These are phyloP conservation scores for Chaetothyriales sp. DNA, from an alignment of 2,329 filamentous ascomycete species.

Conservation along the genomic window DNA sequence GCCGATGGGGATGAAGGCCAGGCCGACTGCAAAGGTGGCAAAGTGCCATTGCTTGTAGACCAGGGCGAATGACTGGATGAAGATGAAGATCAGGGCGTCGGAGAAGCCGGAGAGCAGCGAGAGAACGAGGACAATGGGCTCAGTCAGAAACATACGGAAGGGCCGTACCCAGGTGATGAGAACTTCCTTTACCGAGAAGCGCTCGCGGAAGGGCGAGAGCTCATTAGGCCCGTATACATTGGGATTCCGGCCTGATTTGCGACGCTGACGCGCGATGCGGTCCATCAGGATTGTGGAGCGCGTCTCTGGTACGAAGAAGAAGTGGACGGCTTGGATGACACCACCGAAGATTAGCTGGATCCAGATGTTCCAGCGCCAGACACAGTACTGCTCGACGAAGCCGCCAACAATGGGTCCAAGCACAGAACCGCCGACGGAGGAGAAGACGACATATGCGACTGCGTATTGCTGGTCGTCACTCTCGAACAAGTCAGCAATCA, in stretches of 20 bases:
- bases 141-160: constrained; percentile 48
- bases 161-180: constrained; percentile 44
- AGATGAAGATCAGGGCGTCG: constrained; percentile 52
- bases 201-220: constrained; percentile 41
- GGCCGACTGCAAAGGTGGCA: constrained; percentile 30
- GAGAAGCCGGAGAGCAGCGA: constrained; percentile 50
- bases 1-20: constrained; percentile 41
- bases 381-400: constrained; percentile 51
- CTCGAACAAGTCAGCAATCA: constrained; percentile 52
- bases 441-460: constrained; percentile 62
- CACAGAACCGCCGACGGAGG: constrained; percentile 61
- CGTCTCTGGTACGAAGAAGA: constrained; percentile 61
- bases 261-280: constrained; percentile 58
- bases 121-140: constrained; percentile 48
- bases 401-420: constrained; percentile 66
- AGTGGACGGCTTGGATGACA: constrained; percentile 51
- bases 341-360: constrained; percentile 68
- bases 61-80: constrained; percentile 45
- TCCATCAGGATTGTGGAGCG: constrained; percentile 64
- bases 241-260: constrained; percentile 42
- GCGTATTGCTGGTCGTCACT: constrained; percentile 58
- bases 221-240: constrained; percentile 62
- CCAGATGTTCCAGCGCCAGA: constrained; percentile 73
- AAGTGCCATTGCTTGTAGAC: constrained; percentile 49
- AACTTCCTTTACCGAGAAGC: constrained; percentile 42